phyloP scores from a whole-genome alignment of 805 yeast species.

The Candida qinlingensis region DNA sequence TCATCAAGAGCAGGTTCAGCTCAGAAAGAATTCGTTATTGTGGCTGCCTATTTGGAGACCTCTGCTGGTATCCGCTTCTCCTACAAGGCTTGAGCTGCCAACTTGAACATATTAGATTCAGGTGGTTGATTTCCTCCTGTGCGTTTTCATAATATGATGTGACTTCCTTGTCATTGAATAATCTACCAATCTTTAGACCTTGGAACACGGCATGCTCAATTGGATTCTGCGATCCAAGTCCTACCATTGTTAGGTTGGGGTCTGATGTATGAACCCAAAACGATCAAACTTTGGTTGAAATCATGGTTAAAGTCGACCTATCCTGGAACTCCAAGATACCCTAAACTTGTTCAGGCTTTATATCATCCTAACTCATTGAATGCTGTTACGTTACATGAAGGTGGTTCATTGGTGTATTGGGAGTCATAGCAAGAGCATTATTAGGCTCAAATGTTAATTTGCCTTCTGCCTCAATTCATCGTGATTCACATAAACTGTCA shows the following conservation, averaged over 20 bases:
- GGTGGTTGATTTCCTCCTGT: constrained; percentile 28
- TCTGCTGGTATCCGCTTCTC: too few species aligned
- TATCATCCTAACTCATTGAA: constrained; percentile 96
- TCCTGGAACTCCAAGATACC: constrained; percentile 29
- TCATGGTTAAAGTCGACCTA: too few species aligned
- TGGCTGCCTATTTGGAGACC: too few species aligned
- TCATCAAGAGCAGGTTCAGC: constrained; percentile 56
- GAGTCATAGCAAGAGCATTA: constrained; percentile 78
- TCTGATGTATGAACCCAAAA: too few species aligned
- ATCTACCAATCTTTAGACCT: constrained; percentile 23
- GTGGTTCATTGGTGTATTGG: constrained; percentile 89
- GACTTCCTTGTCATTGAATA: constrained; percentile 25
- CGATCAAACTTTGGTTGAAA: too few species aligned
- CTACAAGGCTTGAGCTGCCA: too few species aligned
- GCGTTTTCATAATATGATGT: constrained; percentile 16
- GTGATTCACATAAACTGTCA: constrained; percentile 18
- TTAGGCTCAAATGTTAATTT: constrained; percentile 60
- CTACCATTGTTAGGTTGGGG: too few species aligned
- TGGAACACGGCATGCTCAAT: constrained; percentile 18
- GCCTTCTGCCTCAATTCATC: constrained; percentile 29
- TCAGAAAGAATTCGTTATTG: constrained; percentile 49
- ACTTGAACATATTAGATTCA: too few species aligned
- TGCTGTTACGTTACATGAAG: constrained; percentile 70
- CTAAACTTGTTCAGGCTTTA: constrained; percentile 45
- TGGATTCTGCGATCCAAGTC: too few species aligned